Evolutionary conservation across 1,139 yeast genomes (phyloP), one percentile per base, ranked within the genome.

Genomic region (Diutina sp.): DNA sequence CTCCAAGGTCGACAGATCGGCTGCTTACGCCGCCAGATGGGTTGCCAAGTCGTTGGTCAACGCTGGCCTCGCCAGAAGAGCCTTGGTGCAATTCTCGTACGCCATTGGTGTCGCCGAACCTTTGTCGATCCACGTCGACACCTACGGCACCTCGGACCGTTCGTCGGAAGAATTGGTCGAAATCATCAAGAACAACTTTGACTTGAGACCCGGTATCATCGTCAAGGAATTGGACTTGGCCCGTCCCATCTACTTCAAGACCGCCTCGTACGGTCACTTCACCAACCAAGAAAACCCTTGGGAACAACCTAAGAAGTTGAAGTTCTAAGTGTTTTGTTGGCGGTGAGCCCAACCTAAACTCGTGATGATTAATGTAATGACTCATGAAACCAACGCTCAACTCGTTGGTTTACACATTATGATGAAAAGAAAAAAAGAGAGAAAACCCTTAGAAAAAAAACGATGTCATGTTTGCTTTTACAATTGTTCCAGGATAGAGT

Each of bases 61-160:
- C 67, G 97, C 99, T 63, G 95, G 95, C 64, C 83, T 95, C 68
- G 96, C 97, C 69, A 88, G 89, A 79, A 90, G 99, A 81, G 96
- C 93, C 62, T 84, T 93, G 69, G 99, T 93, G 61, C 99, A 93
- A 81, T 90, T 90, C 79, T 93, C 99, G 57, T 93, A 93, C 74
- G 99, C 99, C 71, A 93, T 93, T 74, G 99, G 99, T 87, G 97
- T 93, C 68, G 98, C 99, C 68, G 98, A 95, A 79, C 99, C 99
- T 70, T 85, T 95, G 72, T 90, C 97, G 58, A 87, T 93, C 74
- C 86, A 90, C 76, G 97, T 93, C 67, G 98, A 95, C 77, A 86
- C 97, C 62, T 95, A 95, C 76, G 99, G 99, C 70, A 95, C 99
- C 63, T 90, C 97, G 66, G 83, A 88, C 74, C 82, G 86, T 80